Evolutionary conservation across 23 red algal species (phyloP), one percentile per base, ranked within the genome.

Genomic region (Cyanidium caldarium): DNA sequence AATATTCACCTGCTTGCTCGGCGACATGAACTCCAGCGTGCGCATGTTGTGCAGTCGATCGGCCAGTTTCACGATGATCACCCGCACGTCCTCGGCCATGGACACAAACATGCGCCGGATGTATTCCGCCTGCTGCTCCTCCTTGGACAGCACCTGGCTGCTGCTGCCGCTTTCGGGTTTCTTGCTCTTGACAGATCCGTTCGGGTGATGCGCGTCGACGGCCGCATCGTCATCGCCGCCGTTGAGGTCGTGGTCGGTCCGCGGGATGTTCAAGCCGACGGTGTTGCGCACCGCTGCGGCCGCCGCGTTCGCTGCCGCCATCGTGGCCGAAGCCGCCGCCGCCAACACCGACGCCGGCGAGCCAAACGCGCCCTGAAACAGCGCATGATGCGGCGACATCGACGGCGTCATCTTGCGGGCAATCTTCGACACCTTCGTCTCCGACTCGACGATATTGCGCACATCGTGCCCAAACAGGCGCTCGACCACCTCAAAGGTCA

Each of bases 401-500:
- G 15, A 40, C 2, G 42, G 58, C 29, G 45, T 46, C 33, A 46
- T 46, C 56, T 51, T 78, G 10, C 46, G 39, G 1, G 73, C 40
- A 3, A 78, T 33, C 30, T 78, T 78, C 37, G 73, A 78, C 21
- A 78, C 73, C 23, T 78, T 78, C 16, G 73, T 78, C 42, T 78
- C 73, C 23, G 40, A 42, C 37, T 78, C 73, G 1, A 78, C 73
- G 46, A 78, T 78, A 39, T 68, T 70, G n/a, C 67, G 77, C 16
- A 94, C 81, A 19, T 65, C 70, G 33, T 51, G 58, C 23, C 88
- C 88, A 77, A 94, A 94, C 23, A 46, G 42, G 0, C 45, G 10
- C 1, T 72, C 78, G 30, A 94, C 69, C 46, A 73, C 79, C 34
- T 77, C 81, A 0, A 82, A 33, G 41, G 88, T 82, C 12, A 80